Conservation (phyloP, 2,329 filamentous ascomycete species). For the Exophiala lecanii-corni region DNA sequence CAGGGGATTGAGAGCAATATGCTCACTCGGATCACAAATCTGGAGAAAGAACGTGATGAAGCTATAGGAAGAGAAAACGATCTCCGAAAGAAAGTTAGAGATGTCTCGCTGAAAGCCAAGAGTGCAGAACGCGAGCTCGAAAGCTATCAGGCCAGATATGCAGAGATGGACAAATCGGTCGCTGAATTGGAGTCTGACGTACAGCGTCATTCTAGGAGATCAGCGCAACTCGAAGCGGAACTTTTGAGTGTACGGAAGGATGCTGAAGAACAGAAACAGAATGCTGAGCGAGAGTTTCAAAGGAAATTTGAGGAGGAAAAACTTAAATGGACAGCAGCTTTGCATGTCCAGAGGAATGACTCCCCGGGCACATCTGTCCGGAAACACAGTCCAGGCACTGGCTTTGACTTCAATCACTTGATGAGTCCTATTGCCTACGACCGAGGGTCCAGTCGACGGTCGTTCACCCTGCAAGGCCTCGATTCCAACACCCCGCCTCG, state of each 20-base stretch:
- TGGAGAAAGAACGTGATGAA: slow-evolving; percentile 92
- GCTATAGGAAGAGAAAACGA: slow-evolving; percentile 77
- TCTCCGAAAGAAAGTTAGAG: slow-evolving; percentile 80
- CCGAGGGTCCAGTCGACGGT: slow-evolving; percentile 38
- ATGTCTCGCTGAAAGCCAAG: slow-evolving; percentile 66
- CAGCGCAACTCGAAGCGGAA: slow-evolving; percentile 53
- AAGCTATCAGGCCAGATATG: slow-evolving; percentile 45
- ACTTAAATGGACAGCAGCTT: slow-evolving; percentile 50
- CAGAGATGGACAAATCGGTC: slow-evolving; percentile 51
- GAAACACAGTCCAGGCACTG: slow-evolving; percentile 31
- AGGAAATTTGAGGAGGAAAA: slow-evolving; percentile 63
- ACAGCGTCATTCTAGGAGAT: slow-evolving; percentile 39
- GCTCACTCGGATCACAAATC: slow-evolving; percentile 65
- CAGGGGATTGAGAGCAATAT: slow-evolving; percentile 89
- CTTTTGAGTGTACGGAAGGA: slow-evolving; percentile 55
- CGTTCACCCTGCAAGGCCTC: slow-evolving; percentile 35
- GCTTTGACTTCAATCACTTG: slow-evolving; percentile 35
- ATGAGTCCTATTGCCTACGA: slow-evolving; percentile 30
- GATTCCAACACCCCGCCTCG: slow-evolving; percentile 38
- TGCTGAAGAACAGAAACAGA: slow-evolving; percentile 55
- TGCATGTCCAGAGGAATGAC: slow-evolving; percentile 36
- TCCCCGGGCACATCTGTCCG: slow-evolving; percentile 41
- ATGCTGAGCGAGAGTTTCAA: slow-evolving; percentile 53
- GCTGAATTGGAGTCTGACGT: slow-evolving; percentile 61
- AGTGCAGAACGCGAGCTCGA: slow-evolving; percentile 80